Evolutionary conservation across 2,329 filamentous ascomycete genomes (phyloP).

Genomic region (Orbilia blumenaviensis): DNA sequence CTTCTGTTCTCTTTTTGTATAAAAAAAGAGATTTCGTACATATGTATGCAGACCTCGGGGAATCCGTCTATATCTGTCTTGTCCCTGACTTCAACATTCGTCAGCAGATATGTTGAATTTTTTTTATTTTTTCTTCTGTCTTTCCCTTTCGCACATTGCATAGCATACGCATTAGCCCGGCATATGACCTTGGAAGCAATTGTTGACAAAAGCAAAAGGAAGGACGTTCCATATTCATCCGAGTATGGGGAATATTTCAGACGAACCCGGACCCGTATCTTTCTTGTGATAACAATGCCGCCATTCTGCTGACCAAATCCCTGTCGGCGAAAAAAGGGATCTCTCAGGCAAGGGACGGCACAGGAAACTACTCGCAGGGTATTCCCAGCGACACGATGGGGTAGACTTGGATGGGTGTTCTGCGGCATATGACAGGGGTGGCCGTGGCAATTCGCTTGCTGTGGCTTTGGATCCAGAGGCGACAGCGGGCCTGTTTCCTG

Average conservation of each 20-base stretch:
- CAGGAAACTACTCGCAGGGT: constrained; percentile 33
- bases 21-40: constrained; percentile 22
- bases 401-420: constrained; percentile 15
- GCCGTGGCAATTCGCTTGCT: constrained; percentile 31
- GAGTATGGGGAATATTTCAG: constrained; percentile 8
- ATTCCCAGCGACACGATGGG: constrained; percentile 18
- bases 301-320: constrained; percentile 18
- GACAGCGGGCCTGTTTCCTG: constrained; percentile 18
- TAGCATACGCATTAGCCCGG: constrained; percentile 8
- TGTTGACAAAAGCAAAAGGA: neutral
- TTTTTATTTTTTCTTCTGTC: neutral
- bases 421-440: constrained; percentile 36
- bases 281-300: constrained; percentile 23
- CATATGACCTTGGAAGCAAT: constrained; percentile 6
- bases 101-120: constrained; percentile 7
- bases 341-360: constrained; percentile 47
- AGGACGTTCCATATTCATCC: constrained; percentile 12
- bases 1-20: neutral
- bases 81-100: constrained; percentile 10
- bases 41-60: constrained; percentile 2
- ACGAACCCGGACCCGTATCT: constrained; percentile 15
- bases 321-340: constrained; percentile 40
- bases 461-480: constrained; percentile 23
- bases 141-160: constrained; percentile 14
- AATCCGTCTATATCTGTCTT: constrained; percentile 6